Evolutionary conservation across 768 basidiomycete species (phyloP), one percentile per base, ranked within the genome.

Genomic region (Fomitopsis serialis): DNA sequence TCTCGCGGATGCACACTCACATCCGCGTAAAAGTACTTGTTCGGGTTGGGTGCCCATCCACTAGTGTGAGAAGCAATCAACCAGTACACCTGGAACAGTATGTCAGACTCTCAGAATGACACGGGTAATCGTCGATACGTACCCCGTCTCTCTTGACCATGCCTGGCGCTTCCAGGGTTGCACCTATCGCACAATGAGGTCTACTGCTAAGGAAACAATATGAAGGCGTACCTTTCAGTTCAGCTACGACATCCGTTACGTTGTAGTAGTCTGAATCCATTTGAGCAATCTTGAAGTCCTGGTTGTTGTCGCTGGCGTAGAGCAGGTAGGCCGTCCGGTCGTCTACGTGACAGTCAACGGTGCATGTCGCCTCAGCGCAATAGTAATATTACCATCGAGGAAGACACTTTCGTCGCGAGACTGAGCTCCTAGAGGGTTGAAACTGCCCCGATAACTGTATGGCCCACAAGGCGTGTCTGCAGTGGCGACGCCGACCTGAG

Each of bases 291-390:
- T 85, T 85, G 74, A 84, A 83, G 62, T 84, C 80, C 66, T 82
- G 79, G 63, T 85, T 85, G 66, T 81, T 81, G 66, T 85, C 82
- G 5, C 81, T 82, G 17, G 82, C 82, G 59, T 82, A 85, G 17
- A 85, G 70, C 13, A 85, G 72, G 61, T 84, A 85, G 7, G 79
- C 69, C 0, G 77, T 78, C 54, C 75, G 42, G 29, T 22, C 25
- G 29, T 24, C 36, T 15, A 19, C 32, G 53, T 32, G 29, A 32
- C 29, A 32, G 5, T 32, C 29, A 32, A 11, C 6, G 11, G 11
- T 11, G 29, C 5, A 32, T 11, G 29, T 6, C 11, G 11, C n/a
- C 11, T 32, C 29, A 32, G 29, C 29, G 29, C 5, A 11, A 32
- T 11, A 32, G 3, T 13, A 10, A 25, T n/a, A 37, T 27, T 64